Base-by-base conservation (phyloP, 2,329 filamentous ascomycete species). In the Pestalotiopsis fici region DNA sequence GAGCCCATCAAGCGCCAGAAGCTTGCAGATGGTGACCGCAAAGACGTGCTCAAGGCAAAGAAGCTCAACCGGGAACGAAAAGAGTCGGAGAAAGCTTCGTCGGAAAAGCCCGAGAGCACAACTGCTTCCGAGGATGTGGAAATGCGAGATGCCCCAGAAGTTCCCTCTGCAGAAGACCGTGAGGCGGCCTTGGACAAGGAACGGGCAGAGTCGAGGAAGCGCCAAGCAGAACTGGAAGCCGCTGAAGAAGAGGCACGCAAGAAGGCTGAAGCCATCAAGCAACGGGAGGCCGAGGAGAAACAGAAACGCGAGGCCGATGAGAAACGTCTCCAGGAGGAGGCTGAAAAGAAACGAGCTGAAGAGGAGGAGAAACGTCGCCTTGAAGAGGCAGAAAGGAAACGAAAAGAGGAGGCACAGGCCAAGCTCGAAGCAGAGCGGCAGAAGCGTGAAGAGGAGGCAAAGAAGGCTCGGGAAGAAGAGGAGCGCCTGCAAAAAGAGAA, bases 51-150 rank as follows among this genome's bases (percentile, higher is more conserved):
- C 64, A 86, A 80, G 73, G 67, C 69, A 65, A 83, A 77, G 66
- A 83, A 81, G 73, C 66, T 73, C 7, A 81, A 76, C 56, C 78
- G 79, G n/a, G 78, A 80, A 27, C 80, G 82, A 2, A 80, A 80
- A 60, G 83, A 85, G 31, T 77, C 76, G 2, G 75, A 78, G 18
- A 85, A 83, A 69, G 78, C 72, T 11, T 74, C 79, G 2, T 77
- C 78, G 3, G 86, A 87, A 54, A 86, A 84, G 71, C 75, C 78
- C 18, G 83, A 80, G 65, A 86, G 88, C n/a, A 83, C 84, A 60
- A 85, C 89, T 54, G 88, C 88, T 71, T 85, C 85, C 0, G 87
- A 89, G 68, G 86, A 88, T 65, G 75, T 87, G 9, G 85, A 87
- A 23, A 89, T 89, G 87, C 79, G 78, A 2, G 87, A 89, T 69